Percentiles rank a stretch among this genome's conserved stretches.
phyloP scores from a whole-genome alignment of 2,329 filamentous ascomycete species.

The Alternaria sp. region DNA sequence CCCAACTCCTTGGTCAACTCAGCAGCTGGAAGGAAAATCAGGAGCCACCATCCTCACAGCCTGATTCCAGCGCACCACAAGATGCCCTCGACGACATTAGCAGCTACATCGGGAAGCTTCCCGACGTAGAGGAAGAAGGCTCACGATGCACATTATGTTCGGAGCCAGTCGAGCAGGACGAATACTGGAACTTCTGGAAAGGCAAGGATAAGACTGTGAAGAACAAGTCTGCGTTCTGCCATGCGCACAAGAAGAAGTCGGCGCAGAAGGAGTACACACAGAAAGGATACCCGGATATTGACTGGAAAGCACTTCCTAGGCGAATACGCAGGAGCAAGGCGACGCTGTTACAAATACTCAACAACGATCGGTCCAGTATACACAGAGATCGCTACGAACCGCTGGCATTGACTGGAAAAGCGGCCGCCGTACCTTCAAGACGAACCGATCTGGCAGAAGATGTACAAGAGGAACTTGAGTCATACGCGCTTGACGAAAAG shows the following conservation, averaged over 20 bases:
- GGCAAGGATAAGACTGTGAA: conserved; percentile 50
- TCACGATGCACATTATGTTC: conserved; percentile 71
- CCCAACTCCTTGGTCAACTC: conserved; percentile 22
- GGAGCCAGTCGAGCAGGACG: conserved; percentile 60
- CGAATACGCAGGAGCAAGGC: conserved; percentile 65
- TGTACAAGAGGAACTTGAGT: conserved; percentile 41
- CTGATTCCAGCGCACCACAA: conserved; percentile 22
- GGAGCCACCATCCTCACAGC: conserved; percentile 19
- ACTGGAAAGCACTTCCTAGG: conserved; percentile 68
- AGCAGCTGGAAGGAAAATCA: conserved; percentile 21
- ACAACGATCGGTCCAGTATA: conserved; percentile 46
- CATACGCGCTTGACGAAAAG: conserved; percentile 25
- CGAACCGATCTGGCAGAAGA: conserved; percentile 54
- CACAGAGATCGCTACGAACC: conserved; percentile 29
- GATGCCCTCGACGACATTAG: conserved; percentile 23
- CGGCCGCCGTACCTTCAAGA: conserved; percentile 25
- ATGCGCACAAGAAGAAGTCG: conserved; percentile 39
- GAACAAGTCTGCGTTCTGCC: conserved; percentile 57
- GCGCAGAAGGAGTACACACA: conserved; percentile 53
- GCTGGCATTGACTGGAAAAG: conserved; percentile 33
- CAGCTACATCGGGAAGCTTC: conserved; percentile 24
- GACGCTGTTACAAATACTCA: conserved; percentile 65
- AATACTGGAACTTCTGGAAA: conserved; percentile 57
- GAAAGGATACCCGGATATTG: conserved; percentile 71
- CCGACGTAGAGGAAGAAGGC: conserved; percentile 22